A percentile compares a stretch with the other conserved stretches of the same genome.
Evolutionary conservation across 2,329 filamentous ascomycete species (phyloP).

Genomic region (Verticillium albo-atrum): DNA sequence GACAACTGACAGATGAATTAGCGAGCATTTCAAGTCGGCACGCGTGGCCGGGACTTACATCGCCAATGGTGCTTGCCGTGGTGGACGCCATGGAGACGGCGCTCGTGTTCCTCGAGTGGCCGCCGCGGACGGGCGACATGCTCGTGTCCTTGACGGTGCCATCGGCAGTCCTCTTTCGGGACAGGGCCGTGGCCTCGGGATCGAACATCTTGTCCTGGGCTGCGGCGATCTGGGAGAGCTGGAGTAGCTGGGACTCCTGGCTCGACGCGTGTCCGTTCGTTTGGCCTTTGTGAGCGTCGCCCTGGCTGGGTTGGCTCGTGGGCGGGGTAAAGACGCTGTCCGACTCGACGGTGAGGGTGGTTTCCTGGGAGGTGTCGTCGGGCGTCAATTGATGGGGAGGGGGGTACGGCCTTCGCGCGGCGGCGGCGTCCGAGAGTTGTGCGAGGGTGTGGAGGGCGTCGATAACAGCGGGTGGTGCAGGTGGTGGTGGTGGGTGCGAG

Average conservation of each 20-base stretch:
- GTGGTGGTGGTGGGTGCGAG: background rate
- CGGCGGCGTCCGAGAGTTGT: background rate
- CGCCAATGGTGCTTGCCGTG: conserved; percentile 67
- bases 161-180: conserved; percentile 72
- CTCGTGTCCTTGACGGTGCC: conserved; percentile 61
- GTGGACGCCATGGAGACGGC: conserved; percentile 58
- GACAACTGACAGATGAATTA: conserved; percentile 52
- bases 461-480: background rate
- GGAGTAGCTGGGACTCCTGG: conserved; percentile 52
- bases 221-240: conserved; percentile 55
- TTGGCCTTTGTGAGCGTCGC: background rate
- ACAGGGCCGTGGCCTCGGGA: conserved; percentile 29
- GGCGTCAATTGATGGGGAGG: conserved; percentile 9
- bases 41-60: conserved; percentile 50
- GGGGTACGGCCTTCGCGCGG: background rate
- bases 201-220: conserved; percentile 43
- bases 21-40: conserved; percentile 12
- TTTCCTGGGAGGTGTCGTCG: conserved; percentile 20
- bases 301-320: conserved; percentile 17
- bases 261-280: conserved; percentile 37
- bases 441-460: conserved; percentile 1
- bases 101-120: conserved; percentile 70
- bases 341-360: conserved; percentile 19
- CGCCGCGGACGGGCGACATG: conserved; percentile 43
- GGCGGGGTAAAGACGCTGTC: conserved; percentile 22